phyloP scores from a whole-genome alignment of 768 basidiomycete genomes.

The Vararia minispora region DNA sequence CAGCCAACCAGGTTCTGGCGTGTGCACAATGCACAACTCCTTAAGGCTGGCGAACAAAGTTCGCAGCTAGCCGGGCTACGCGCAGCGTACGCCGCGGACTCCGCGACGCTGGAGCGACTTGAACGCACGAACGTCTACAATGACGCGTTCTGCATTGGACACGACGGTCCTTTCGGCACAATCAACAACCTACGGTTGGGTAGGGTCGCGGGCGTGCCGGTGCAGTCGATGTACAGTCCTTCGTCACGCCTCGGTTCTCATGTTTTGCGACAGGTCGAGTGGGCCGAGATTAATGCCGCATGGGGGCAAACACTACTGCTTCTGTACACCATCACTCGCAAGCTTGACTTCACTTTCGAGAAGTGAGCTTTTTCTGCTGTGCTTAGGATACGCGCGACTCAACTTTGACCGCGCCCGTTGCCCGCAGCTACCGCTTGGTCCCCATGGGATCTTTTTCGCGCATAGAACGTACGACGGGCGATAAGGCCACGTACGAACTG shows the following conservation, averaged over 20 bases:
- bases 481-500: conserved; percentile 81
- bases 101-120: conserved; percentile 68
- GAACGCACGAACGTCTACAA: conserved; percentile 93
- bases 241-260: conserved; percentile 2
- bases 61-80: conserved; percentile 62
- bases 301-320: conserved; percentile 95
- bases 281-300: conserved; percentile 98
- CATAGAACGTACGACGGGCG: conserved; percentile 73
- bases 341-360: conserved; percentile 82
- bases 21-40: conserved; percentile 60
- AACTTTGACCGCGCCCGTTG: conserved; percentile 5
- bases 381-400: too few relatives aligned
- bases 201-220: conserved; percentile 73
- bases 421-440: conserved; percentile 68
- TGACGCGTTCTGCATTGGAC: conserved; percentile 91
- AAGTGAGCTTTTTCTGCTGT: conserved; percentile 41
- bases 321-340: conserved; percentile 82
- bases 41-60: conserved; percentile 52
- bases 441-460: conserved; percentile 95
- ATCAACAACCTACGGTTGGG: conserved; percentile 93
- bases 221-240: conserved; percentile 24
- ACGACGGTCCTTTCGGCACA: conserved; percentile 93
- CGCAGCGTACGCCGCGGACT: conserved; percentile 70
- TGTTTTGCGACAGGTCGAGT: conserved; percentile 60
- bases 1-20: conserved; percentile 73